phyloP scores from a whole-genome alignment of 495 filamentous ascomycete species.

The Penicillium ochrochloron region DNA sequence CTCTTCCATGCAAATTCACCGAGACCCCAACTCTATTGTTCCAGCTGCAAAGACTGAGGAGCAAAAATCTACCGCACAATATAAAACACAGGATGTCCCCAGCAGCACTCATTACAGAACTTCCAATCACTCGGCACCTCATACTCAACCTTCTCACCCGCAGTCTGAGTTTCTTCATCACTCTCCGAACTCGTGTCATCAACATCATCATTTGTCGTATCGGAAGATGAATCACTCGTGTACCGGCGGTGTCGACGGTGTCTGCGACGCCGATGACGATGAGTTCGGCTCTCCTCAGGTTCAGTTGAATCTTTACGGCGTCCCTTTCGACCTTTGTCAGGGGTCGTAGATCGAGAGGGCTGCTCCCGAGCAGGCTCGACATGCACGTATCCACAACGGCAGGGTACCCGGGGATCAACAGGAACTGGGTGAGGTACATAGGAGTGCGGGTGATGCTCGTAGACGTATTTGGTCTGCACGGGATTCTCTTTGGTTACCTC shows the following conservation, averaged over 20 bases:
- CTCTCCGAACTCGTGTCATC: conserved; percentile 1
- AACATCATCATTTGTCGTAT: background rate
- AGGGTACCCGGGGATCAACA: background rate
- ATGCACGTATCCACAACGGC: background rate
- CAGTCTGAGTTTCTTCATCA: background rate
- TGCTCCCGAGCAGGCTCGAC: background rate
- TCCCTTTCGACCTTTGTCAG: background rate
- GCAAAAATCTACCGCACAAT: background rate
- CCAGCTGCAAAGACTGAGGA: background rate
- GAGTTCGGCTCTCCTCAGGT: background rate
- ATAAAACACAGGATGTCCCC: background rate
- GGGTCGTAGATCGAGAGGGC: background rate
- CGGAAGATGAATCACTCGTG: background rate
- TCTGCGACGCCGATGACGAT: conserved; percentile 1
- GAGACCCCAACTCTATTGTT: background rate
- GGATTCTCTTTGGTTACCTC: background rate
- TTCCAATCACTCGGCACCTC: conserved; percentile 4
- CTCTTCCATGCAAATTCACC: background rate
- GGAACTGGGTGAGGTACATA: background rate
- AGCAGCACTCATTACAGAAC: background rate
- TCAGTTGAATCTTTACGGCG: background rate
- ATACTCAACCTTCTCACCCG: background rate
- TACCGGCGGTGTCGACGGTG: background rate
- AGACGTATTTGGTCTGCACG: background rate
- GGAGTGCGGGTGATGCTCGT: background rate